These are phyloP conservation scores for Scopulariopsis brevicaulis DNA, from an alignment of 2,329 filamentous ascomycete species.

Conservation along the genomic window DNA sequence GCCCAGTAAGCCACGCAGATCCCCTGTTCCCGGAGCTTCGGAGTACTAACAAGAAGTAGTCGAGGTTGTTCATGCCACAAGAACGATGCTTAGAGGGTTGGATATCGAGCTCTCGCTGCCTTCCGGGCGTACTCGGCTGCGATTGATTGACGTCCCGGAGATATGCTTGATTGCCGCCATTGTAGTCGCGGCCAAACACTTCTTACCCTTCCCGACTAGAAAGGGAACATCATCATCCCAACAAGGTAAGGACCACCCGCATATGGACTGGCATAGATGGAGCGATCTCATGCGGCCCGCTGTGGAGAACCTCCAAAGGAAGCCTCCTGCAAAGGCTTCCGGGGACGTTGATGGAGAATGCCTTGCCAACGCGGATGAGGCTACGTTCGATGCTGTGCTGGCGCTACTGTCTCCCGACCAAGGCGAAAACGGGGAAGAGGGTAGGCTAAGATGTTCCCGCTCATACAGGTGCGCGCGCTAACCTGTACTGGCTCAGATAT, in stretches of 20 bases:
- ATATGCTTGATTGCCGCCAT: slow-evolving; percentile 59
- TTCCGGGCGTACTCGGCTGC: slow-evolving; percentile 1
- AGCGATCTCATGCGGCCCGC: slow-evolving; percentile 10
- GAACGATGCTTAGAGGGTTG: neutral
- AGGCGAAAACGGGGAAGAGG: neutral
- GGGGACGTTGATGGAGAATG: slow-evolving; percentile 9
- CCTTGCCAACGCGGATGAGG: slow-evolving; percentile 9
- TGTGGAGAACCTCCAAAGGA: neutral
- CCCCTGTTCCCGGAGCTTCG: neutral
- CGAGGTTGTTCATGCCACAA: neutral
- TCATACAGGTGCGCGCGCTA: neutral
- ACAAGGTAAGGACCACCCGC: slow-evolving; percentile 10
- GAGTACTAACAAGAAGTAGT: neutral
- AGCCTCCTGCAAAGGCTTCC: neutral
- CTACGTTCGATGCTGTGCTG: neutral
- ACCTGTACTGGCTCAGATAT: neutral
- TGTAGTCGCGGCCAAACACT: slow-evolving; percentile 65
- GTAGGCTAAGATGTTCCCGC: neutral
- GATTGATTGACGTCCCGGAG: slow-evolving; percentile 54
- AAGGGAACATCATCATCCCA: slow-evolving; percentile 18
- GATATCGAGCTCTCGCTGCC: neutral
- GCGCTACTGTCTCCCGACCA: neutral
- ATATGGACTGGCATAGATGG: slow-evolving; percentile 67
- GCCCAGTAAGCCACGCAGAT: slow-evolving; percentile 41
- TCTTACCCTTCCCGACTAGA: slow-evolving; percentile 59